Evolutionary conservation across 345 rosid species (phyloP), one percentile per base, ranked within the genome.

Genomic region (Arabis alpina): DNA sequence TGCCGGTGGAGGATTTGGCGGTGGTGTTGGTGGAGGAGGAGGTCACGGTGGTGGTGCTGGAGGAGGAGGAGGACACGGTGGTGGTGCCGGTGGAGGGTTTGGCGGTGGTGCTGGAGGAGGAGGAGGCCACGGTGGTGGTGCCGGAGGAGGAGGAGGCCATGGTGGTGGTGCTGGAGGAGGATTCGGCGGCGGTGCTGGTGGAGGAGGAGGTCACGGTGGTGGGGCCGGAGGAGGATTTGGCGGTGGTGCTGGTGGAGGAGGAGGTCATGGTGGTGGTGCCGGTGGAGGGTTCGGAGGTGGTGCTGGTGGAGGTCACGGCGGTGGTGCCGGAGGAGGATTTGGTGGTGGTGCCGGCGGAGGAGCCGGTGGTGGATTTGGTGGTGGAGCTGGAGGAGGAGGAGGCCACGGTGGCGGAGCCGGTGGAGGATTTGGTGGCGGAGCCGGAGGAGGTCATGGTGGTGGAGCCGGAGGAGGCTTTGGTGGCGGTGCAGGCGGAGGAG

Each of bases 261-360:
- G 75, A 24, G 79, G 79, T 1, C 59, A 48, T 2, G 79, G 79
- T 25, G 58, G 34, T 34, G 78, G 78, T 3, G 78, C 23, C 23
- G 23, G 23, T 19, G 23, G 78, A 9, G 74, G 79, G 9, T 34
- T 44, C 6, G 79, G 79, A 45, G 74, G 69, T 43, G 79, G 73
- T 47, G 47, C 19, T 32, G 70, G 70, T n/a, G 71, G 71, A 39
- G 64, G 23, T 19, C 23, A 19, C 23, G 23, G 23, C 23, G 23
- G 23, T 19, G 23, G 23, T 28, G 32, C 32, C 5, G 32, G 32
- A 28, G 32, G 32, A 28, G 32, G 32, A 28, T 28, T 28, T 28
- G 32, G 32, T 28, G 70, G 69, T 1, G 76, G 76, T 42, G 30
- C 40, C n/a, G 75, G 77, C 4, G 71, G 71, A 5, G 72, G 77